Evolutionary conservation across 257 asterid genomes (phyloP).

Genomic region (Solanum medicagineum): DNA sequence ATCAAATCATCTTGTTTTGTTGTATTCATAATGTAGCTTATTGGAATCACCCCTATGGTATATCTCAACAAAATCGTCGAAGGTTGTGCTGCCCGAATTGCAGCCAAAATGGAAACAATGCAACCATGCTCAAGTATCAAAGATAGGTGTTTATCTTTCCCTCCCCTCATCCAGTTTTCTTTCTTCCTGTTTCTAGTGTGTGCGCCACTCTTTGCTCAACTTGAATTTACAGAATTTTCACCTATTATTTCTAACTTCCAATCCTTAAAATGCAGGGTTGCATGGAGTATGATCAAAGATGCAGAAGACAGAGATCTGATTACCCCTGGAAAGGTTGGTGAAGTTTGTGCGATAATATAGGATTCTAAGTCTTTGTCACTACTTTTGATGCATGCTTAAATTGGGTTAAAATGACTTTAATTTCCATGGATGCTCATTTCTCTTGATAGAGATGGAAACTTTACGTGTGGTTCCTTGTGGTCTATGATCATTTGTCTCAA

Average conservation of each 20-base stretch:
- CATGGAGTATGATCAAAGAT: constrained; percentile 28
- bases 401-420: neutral
- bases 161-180: neutral
- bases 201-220: neutral
- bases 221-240: neutral
- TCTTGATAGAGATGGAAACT: neutral
- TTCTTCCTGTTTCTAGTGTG: neutral
- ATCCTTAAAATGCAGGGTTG: constrained; percentile 16
- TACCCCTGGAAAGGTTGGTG: constrained; percentile 31
- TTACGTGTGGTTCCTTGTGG: neutral
- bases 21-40: constrained; percentile 1
- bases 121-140: constrained; percentile 36
- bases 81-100: constrained; percentile 26
- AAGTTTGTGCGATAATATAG: neutral
- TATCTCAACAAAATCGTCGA: constrained; percentile 26
- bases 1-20: neutral
- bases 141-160: constrained; percentile 14
- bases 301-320: constrained; percentile 42
- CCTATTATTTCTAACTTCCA: neutral
- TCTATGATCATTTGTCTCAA: neutral
- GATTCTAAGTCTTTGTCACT: neutral
- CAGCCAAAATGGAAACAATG: constrained; percentile 38
- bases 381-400: neutral
- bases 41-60: constrained; percentile 36
- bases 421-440: neutral